These are phyloP conservation scores for Monilinia laxa DNA, from an alignment of 2,329 filamentous ascomycete species.

Conservation along the genomic window DNA sequence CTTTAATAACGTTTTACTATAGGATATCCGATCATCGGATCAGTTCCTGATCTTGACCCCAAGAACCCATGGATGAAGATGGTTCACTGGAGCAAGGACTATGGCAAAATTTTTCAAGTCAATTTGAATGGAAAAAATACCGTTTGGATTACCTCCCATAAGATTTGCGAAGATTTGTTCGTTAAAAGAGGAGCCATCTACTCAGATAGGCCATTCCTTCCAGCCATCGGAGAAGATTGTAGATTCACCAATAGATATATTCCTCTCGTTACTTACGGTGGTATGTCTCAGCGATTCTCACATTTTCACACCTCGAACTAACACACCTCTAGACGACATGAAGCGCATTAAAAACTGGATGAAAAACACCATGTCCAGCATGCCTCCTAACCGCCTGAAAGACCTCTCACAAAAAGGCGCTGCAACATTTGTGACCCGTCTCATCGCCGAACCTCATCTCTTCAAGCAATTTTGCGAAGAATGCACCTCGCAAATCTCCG, in stretches of 20 bases:
- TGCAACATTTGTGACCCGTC: conserved; percentile 20
- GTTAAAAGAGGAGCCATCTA: conserved; percentile 45
- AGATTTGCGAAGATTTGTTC: conserved; percentile 46
- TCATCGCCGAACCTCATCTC: conserved; percentile 23
- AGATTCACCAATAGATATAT: conserved; percentile 22
- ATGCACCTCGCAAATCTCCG: conserved; percentile 22
- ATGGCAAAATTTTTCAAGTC: conserved; percentile 47
- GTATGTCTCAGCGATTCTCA: conserved; percentile 12
- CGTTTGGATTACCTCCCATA: conserved; percentile 43
- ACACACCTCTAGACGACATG: conserved; percentile 22
- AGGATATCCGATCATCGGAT: conserved; percentile 28
- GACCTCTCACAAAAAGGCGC: conserved; percentile 18
- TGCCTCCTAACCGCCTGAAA: conserved; percentile 34
- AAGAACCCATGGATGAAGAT: conserved; percentile 46
- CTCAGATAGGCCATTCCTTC: conserved; percentile 25
- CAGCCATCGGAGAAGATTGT: conserved; percentile 24
- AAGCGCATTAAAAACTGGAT: conserved; percentile 26
- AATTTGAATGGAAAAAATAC: conserved; percentile 45
- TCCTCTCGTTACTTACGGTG: conserved; percentile 24
- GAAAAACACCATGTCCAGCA: conserved; percentile 25
- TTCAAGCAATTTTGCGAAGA: conserved; percentile 26
- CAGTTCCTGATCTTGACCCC: conserved; percentile 25
- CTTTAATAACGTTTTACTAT: neutral
- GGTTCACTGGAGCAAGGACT: conserved; percentile 41
- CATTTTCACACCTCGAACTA: neutral